A percentile compares a stretch with the other conserved stretches of the same genome.
phyloP scores from a whole-genome alignment of 1,284 basidiomycete species.

The Ceratobasidium sp. region DNA sequence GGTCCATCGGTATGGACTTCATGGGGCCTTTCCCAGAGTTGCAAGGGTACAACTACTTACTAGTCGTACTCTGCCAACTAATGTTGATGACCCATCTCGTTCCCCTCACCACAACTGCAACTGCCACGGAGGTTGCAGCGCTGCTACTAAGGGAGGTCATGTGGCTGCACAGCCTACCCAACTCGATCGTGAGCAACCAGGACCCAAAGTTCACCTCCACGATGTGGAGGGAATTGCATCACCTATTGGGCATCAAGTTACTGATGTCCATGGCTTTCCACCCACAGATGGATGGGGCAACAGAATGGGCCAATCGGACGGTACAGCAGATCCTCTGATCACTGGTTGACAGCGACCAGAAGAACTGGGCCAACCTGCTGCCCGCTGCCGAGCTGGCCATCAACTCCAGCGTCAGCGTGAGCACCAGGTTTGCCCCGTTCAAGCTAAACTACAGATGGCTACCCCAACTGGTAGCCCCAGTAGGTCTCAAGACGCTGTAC shows the following conservation, averaged over 20 bases:
- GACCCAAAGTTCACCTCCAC: not conserved
- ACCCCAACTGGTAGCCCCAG: conserved; percentile 50
- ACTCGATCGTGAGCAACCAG: conserved; percentile 25
- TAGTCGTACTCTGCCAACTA: conserved; percentile 56
- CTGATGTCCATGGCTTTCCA: conserved; percentile 62
- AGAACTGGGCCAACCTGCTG: conserved; percentile 58
- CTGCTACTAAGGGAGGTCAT: conserved; percentile 45
- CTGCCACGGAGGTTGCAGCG: conserved; percentile 58
- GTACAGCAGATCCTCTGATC: conserved; percentile 59
- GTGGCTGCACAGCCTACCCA: conserved; percentile 55
- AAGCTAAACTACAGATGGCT: conserved; percentile 55
- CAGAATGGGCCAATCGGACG: conserved; percentile 57
- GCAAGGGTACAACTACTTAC: not conserved
- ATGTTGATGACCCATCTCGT: conserved; percentile 58
- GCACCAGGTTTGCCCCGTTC: conserved; percentile 58
- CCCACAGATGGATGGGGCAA: conserved; percentile 50
- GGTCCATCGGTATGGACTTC: conserved; percentile 62
- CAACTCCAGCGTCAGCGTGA: conserved; percentile 47
- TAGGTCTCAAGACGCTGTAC: conserved; percentile 48
- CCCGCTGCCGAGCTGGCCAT: conserved; percentile 57
- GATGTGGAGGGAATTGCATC: conserved; percentile 60
- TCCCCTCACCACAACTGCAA: conserved; percentile 54
- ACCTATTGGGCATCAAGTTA: conserved; percentile 57
- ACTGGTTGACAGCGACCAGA: conserved; percentile 56
- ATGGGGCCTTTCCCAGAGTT: conserved; percentile 55